These are phyloP conservation scores for Carex arenaria DNA, from an alignment of 202 grass and related monocot genomes.

Conservation along the genomic window DNA sequence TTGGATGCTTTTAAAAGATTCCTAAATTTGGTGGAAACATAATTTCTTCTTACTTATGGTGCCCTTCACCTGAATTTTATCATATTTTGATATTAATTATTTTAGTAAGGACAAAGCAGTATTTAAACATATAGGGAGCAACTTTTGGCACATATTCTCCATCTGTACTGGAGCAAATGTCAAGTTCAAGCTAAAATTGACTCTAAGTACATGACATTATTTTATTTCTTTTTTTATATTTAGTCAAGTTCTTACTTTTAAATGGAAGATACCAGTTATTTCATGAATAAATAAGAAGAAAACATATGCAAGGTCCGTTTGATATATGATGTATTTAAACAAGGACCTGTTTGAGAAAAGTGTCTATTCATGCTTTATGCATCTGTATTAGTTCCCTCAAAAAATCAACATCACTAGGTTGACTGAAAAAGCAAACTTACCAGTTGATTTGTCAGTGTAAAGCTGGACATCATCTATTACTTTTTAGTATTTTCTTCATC, in stretches of 20 bases:
- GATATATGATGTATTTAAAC: not conserved
- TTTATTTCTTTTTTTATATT: not conserved
- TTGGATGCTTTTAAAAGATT: not conserved
- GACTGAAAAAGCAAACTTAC: not conserved
- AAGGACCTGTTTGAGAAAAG: not conserved
- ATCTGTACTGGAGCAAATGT: not conserved
- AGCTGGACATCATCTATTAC: not conserved
- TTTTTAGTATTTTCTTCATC: not conserved
- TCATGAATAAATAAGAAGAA: not conserved
- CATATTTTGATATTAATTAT: not conserved
- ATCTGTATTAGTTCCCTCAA: not conserved
- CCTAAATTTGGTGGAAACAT: not conserved
- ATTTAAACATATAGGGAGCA: not conserved
- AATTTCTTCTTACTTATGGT: not conserved
- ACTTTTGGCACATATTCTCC: not conserved
- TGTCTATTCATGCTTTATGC: slow-evolving; percentile 2
- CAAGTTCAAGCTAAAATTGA: not conserved
- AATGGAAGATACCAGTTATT: not conserved
- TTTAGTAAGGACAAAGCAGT: not conserved
- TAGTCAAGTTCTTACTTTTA: not conserved
- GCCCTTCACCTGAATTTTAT: not conserved
- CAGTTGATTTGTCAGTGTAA: not conserved
- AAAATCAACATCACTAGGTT: not conserved
- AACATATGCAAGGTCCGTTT: not conserved
- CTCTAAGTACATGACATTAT: not conserved